A percentile compares a stretch with the other conserved stretches of the same genome.
These are phyloP conservation scores for Bipolaris sorokiniana DNA, from an alignment of 2,329 filamentous ascomycete species.

Conservation along the genomic window DNA sequence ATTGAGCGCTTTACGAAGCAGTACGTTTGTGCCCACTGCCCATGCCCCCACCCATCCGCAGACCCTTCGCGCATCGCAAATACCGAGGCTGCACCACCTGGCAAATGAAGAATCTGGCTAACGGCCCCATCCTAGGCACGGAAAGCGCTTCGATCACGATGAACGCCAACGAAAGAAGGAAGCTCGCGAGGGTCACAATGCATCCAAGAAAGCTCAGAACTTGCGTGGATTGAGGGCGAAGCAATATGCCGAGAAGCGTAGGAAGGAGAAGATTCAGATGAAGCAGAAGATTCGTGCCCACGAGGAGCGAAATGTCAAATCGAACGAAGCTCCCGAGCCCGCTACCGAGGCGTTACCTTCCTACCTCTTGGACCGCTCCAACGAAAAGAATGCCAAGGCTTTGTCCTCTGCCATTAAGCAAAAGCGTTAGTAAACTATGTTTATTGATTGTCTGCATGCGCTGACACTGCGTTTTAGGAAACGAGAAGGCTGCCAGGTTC, in stretches of 20 bases:
- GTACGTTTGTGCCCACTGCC: constrained; percentile 47
- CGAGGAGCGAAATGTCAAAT: constrained; percentile 96
- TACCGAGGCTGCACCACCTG: not conserved
- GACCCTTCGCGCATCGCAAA: constrained; percentile 2
- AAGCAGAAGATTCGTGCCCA: constrained; percentile 74
- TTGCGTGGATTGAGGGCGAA: constrained; percentile 90
- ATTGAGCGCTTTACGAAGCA: constrained; percentile 76
- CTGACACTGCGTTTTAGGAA: constrained; percentile 9
- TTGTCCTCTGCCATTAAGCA: constrained; percentile 90
- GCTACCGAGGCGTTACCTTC: constrained; percentile 82
- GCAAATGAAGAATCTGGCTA: constrained; percentile 14
- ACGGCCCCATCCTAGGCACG: constrained; percentile 33
- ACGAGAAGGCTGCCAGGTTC: constrained; percentile 90
- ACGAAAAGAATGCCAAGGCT: constrained; percentile 72
- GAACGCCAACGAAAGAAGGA: constrained; percentile 85
- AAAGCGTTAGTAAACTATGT: constrained; percentile 63
- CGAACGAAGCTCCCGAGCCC: constrained; percentile 76
- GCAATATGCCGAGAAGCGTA: constrained; percentile 82
- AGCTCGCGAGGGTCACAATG: constrained; percentile 88
- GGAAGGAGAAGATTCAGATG: constrained; percentile 69
- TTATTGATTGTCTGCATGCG: not conserved
- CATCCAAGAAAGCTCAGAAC: constrained; percentile 89
- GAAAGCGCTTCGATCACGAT: constrained; percentile 74
- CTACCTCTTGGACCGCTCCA: constrained; percentile 88
- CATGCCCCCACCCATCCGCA: constrained; percentile 1